Base-by-base conservation (phyloP, 805 yeast genomes). In the Ogataea angusta region DNA sequence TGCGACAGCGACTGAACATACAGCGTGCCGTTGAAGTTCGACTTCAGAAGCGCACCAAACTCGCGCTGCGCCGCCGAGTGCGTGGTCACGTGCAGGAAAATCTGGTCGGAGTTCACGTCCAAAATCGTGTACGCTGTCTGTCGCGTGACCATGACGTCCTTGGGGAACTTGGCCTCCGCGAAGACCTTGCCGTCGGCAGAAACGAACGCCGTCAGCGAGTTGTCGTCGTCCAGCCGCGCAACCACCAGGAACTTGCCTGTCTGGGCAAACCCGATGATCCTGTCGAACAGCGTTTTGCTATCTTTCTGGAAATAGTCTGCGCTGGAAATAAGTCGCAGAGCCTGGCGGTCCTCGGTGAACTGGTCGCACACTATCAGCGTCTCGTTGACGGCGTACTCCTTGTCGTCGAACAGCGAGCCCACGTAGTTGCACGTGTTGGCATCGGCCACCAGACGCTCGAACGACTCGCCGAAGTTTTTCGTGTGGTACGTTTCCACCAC, bases 11-110 rank as follows among this genome's bases (percentile, higher is more conserved):
- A 68, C 27, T 79, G 65, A 2, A 84, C 87, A 57, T 86, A 90
- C 5, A 84, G 77, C 0, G 97, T 88, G 46, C 99, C 99, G 53
- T 88, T 87, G 14, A 85, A 86, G 62, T 91, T 90, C 2, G 96
- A 87, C 56, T 91, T 91, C 56, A 93, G 68, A 14, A 93, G 64
- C 1, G 87, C 71, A 13, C 99, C 99, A 59, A 60, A 81, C 53
- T 87, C 93, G 8, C 64, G 54, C 12, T 73, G 78, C 1, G 53
- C 32, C 10, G 66, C 70, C 14, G 65, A 56, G 51, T 70, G 69
- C 0, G 90, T 82, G 3, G 96, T 85, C 6, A 89, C 84, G 59
- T 88, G 97, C 63, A 93, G 56, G 62, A 89, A 84, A 4, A 93
- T 69, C 2, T 95, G 77, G 23, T 81, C 75, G 0, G 88, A 72